Conservation (phyloP, 257 asterid species). For the Solanum gracilifrons region DNA sequence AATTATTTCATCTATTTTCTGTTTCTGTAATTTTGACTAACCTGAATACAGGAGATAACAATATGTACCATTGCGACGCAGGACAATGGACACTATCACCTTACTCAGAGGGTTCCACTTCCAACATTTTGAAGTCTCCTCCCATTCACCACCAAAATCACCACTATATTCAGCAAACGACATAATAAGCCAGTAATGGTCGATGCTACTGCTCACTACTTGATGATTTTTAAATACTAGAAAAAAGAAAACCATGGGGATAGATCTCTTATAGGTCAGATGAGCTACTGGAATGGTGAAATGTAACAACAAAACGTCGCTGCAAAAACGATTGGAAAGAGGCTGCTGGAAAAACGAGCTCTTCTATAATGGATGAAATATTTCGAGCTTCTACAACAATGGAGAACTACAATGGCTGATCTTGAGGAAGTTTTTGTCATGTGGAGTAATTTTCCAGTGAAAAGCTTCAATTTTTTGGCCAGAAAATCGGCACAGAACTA, state of each 20-base stretch:
- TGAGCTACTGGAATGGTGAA: too few relatives aligned
- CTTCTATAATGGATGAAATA: neutral
- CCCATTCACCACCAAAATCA: neutral
- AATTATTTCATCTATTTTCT: too few relatives aligned
- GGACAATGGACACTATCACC: neutral
- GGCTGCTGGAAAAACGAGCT: too few relatives aligned
- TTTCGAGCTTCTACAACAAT: neutral
- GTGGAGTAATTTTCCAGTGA: neutral
- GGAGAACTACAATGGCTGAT: neutral
- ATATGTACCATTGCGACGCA: neutral
- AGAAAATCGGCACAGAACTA: neutral
- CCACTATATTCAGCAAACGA: neutral
- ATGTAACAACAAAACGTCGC: neutral
- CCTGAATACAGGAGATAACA: too few relatives aligned
- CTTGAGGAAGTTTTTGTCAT: neutral
- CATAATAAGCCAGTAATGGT: neutral
- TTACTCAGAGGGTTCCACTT: neutral
- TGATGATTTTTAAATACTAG: neutral
- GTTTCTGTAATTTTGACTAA: too few relatives aligned
- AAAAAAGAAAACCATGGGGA: too few relatives aligned
- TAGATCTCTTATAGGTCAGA: too few relatives aligned
- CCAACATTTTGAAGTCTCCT: neutral
- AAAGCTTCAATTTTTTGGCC: neutral
- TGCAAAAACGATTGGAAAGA: neutral
- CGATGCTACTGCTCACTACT: neutral